Percentiles rank a stretch among this genome's conserved stretches.
phyloP scores from a whole-genome alignment of 2,329 filamentous ascomycete genomes.

The Colletotrichum echinochloae region DNA sequence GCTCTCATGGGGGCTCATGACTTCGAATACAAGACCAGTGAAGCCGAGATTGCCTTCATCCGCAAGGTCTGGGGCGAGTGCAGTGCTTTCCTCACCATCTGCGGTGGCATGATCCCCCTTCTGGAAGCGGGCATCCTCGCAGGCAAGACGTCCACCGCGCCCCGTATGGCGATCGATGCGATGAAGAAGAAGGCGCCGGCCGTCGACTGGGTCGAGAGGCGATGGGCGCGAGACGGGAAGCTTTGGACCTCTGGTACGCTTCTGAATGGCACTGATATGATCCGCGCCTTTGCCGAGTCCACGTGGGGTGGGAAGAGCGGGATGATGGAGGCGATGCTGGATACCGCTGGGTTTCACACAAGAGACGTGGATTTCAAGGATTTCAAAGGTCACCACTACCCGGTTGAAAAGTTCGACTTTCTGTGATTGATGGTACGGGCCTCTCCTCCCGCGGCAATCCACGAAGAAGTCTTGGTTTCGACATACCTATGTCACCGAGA shows the following conservation, averaged over 20 bases:
- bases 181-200: conserved; percentile 47
- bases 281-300: conserved; percentile 47
- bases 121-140: conserved; percentile 51
- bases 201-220: conserved; percentile 53
- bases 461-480: too few relatives aligned
- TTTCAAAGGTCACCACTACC: conserved; percentile 17
- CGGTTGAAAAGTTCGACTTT: not conserved
- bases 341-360: conserved; percentile 45
- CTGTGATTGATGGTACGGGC: not conserved
- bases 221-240: conserved; percentile 52
- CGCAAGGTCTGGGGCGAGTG: conserved; percentile 51
- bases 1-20: conserved; percentile 54
- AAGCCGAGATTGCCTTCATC: conserved; percentile 52
- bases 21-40: conserved; percentile 46
- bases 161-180: conserved; percentile 45
- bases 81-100: conserved; percentile 55
- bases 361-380: conserved; percentile 52
- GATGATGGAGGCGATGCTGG: conserved; percentile 42
- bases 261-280: conserved; percentile 52
- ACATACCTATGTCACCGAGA: too few relatives aligned
- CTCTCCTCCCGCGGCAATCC: not conserved
- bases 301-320: conserved; percentile 46
- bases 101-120: conserved; percentile 51
- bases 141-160: conserved; percentile 54
- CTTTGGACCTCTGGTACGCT: conserved; percentile 52